Evolutionary conservation across 768 basidiomycete genomes (phyloP), one percentile per base, ranked within the genome.

Genomic region (Termitomyces sp.): DNA sequence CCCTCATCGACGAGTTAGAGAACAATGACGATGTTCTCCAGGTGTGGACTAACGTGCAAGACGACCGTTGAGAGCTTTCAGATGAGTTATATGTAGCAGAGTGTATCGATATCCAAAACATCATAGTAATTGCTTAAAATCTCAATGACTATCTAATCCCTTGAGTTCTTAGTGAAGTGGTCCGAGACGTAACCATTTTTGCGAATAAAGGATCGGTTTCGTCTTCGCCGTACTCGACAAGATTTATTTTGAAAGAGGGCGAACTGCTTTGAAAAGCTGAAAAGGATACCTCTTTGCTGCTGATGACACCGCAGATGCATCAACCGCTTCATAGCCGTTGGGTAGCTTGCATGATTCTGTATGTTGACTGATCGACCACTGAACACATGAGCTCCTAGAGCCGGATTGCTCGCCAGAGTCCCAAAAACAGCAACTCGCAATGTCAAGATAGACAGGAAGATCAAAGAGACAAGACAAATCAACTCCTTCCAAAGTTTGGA

Each of bases 1-100:
- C 65, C 11, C 68, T 88, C 20, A 68, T 85, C 18, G 74, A 79
- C 40, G 76, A 73, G 5, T 65, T 88, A 47, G 83, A 85, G 65
- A 79, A 71, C 22, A 70, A 81, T 55, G 81, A 80, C 50, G 86
- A 88, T 62, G 79, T 79, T 12, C 68, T 81, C 53, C 76, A 75
- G 53, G 81, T 88, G 23, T 86, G 80, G 72, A 84, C 84, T 42
- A 82, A 76, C 23, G 55, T 76, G n/a, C 48, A 16, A 50, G 78
- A 78, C 53, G 31, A 50, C 7, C 40, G 48, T 27, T 55, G n/a
- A 48, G 40, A 41, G 18, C 29, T 20, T 29, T 11, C 31, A 22
- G 33, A 20, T 27, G 41, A 40, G 15, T n/a, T n/a, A n/a, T n/a
- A n/a, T n/a, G n/a, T n/a, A n/a, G n/a, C n/a, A n/a, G n/a, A n/a